phyloP scores from a whole-genome alignment of 2,329 filamentous ascomycete species.

The Tolypocladium amazonense region DNA sequence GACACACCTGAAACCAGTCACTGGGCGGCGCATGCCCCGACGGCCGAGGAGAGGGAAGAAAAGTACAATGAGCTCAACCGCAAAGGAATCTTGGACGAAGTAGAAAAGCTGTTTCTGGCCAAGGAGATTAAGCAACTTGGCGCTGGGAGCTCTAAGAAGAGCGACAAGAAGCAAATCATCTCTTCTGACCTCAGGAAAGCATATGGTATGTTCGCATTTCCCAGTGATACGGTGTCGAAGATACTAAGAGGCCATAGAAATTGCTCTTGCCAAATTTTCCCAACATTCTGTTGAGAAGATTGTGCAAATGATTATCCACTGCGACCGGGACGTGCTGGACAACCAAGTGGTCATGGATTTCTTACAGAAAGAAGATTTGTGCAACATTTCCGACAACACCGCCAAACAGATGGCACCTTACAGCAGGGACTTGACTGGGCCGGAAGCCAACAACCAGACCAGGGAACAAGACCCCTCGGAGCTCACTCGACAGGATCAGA shows the following conservation, averaged over 20 bases:
- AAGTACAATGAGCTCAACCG: slow-evolving; percentile 89
- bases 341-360: slow-evolving; percentile 95
- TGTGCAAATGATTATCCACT: slow-evolving; percentile 89
- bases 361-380: slow-evolving; percentile 82
- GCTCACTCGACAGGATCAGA: slow-evolving; percentile 88
- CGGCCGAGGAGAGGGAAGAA: slow-evolving; percentile 82
- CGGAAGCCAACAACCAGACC: slow-evolving; percentile 64
- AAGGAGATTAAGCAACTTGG: slow-evolving; percentile 91
- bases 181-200: slow-evolving; percentile 80
- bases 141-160: slow-evolving; percentile 60
- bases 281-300: slow-evolving; percentile 72
- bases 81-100: slow-evolving; percentile 93
- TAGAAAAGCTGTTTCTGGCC: slow-evolving; percentile 93
- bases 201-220: slow-evolving; percentile 48
- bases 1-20: slow-evolving; percentile 85
- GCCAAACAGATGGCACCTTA: slow-evolving; percentile 90
- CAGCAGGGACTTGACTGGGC: slow-evolving; percentile 90
- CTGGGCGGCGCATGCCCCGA: slow-evolving; percentile 80
- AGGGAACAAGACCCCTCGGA: slow-evolving; percentile 81
- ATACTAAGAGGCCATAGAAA: slow-evolving; percentile 39
- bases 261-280: slow-evolving; percentile 91
- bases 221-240: neutral
- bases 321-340: slow-evolving; percentile 78
- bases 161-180: slow-evolving; percentile 97
- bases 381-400: slow-evolving; percentile 83